Conservation (phyloP, 495 filamentous ascomycete species). For the Emericellopsis terricola region DNA sequence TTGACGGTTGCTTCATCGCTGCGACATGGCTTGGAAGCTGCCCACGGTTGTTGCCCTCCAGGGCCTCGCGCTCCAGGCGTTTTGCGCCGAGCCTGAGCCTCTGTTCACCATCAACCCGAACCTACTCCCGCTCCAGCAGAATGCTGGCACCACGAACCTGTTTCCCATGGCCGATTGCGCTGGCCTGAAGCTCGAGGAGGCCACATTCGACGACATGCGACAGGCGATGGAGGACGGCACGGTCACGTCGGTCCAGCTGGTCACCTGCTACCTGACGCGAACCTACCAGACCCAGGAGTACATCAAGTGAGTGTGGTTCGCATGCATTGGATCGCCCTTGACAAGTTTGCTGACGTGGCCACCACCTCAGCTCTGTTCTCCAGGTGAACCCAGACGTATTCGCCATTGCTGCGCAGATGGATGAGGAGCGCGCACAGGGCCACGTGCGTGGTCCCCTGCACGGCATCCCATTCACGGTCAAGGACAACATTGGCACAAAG, state of each 20-base stretch:
- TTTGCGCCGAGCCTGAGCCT: no score
- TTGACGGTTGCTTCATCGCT: no score
- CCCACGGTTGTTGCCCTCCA: no score
- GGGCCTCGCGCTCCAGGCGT: no score
- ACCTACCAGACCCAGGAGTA: slow-evolving; percentile 35
- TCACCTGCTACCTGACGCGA: slow-evolving; percentile 33
- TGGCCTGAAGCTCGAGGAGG: slow-evolving; percentile 42
- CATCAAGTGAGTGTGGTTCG: slow-evolving; percentile 31
- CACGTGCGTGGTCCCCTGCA: slow-evolving; percentile 42
- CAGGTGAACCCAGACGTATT: slow-evolving; percentile 45
- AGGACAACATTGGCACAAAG: slow-evolving; percentile 31
- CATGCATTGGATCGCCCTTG: background rate
- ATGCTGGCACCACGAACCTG: slow-evolving; percentile 5
- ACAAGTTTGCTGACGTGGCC: background rate
- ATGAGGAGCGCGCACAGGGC: slow-evolving; percentile 37
- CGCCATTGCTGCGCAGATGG: slow-evolving; percentile 31
- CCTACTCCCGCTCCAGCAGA: slow-evolving; percentile 6
- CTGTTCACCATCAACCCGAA: slow-evolving; percentile 1
- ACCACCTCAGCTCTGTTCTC: slow-evolving; percentile 27
- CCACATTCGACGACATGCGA: slow-evolving; percentile 25
- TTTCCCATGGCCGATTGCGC: slow-evolving; percentile 42
- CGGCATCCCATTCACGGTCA: slow-evolving; percentile 56
- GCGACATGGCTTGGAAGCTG: no score
- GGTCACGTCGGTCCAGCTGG: slow-evolving; percentile 27
- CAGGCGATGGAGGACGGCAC: slow-evolving; percentile 14